Base-by-base conservation (phyloP, 106 monocot genomes). In the Amphibolis antarctica region DNA sequence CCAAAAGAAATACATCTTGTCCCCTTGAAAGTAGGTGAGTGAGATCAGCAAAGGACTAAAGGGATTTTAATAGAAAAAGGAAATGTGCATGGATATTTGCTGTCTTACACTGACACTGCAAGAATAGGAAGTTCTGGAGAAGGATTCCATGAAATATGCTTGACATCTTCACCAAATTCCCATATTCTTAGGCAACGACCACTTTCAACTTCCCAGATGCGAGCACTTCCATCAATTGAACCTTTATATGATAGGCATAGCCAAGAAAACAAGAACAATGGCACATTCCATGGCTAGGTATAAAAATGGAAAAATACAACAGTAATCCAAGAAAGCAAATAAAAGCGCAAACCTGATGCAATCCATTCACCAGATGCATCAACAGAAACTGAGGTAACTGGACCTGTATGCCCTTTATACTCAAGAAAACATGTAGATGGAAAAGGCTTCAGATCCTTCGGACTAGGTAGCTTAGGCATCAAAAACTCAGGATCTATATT, bases 401-500 rank as follows among this genome's bases (percentile, higher is more conserved):
- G 74, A 64, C 80, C 91, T 21, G 44, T 78, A 64, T 99, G 98
- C 53, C 98, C 98, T 77, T 55, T 83, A 69, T 87, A 99, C 55
- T 99, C 98, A 73, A 91, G 78, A 76, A 85, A 99, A 61, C 91
- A 99, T 63, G 76, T 84, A 31, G 74, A 71, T 12, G 98, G 98
- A 75, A 88, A 99, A 59, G 98, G 98, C 59, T 61, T 98, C 51
- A 98, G 75, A 79, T 99, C 98, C 66, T 99, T 99, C 64, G 75
- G 71, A 55, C 75, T 91, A 9, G 98, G 98, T 60, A 91, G 69
- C 73, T 88, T 99, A 14, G 98, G 98, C 65, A 85, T 99, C 31
- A 99, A 80, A 63, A 91, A 77, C 75, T 99, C 98, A 25, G 98
- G 98, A 74, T 99, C 91, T 50, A 99, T 99, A 64, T 92, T 85